Percentiles rank a stretch among this genome's conserved stretches.
These are phyloP conservation scores for Dendrobium officinale DNA, from an alignment of 106 monocot genomes.

Conservation along the genomic window DNA sequence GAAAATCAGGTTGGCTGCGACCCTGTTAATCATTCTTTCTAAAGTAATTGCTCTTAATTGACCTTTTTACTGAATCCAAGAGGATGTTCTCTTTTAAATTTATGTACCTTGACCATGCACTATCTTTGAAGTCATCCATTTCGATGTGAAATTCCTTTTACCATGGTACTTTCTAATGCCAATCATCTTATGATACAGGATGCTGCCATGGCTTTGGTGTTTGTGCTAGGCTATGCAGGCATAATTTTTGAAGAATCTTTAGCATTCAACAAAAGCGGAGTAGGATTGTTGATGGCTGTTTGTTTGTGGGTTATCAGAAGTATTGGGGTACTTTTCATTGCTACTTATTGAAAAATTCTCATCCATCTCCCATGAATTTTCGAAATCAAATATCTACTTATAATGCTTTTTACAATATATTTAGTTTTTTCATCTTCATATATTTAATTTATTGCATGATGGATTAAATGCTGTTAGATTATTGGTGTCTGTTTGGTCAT, in stretches of 20 bases:
- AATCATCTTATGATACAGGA: slow-evolving; percentile 49
- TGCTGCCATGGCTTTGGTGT: slow-evolving; percentile 83
- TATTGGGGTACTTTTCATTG: slow-evolving; percentile 49
- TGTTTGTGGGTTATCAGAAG: slow-evolving; percentile 93
- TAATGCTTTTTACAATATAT: background rate
- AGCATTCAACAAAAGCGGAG: slow-evolving; percentile 99
- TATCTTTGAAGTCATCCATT: background rate
- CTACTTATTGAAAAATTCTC: background rate
- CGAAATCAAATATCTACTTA: background rate
- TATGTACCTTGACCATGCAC: background rate
- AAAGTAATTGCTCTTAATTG: background rate
- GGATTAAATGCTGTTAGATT: background rate
- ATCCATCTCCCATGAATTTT: background rate
- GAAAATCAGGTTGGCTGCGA: slow-evolving; percentile 66
- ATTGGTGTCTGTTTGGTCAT: background rate
- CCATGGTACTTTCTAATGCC: background rate
- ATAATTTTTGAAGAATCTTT: slow-evolving; percentile 97
- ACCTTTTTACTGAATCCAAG: background rate
- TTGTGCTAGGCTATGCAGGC: slow-evolving; percentile 85
- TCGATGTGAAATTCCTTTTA: background rate
- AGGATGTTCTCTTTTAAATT: background rate
- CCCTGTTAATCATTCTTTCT: background rate
- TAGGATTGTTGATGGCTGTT: slow-evolving; percentile 94
- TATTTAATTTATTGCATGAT: background rate
- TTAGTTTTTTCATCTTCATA: background rate